Conservation (phyloP, 768 basidiomycete genomes). For the Cyathus striatus region DNA sequence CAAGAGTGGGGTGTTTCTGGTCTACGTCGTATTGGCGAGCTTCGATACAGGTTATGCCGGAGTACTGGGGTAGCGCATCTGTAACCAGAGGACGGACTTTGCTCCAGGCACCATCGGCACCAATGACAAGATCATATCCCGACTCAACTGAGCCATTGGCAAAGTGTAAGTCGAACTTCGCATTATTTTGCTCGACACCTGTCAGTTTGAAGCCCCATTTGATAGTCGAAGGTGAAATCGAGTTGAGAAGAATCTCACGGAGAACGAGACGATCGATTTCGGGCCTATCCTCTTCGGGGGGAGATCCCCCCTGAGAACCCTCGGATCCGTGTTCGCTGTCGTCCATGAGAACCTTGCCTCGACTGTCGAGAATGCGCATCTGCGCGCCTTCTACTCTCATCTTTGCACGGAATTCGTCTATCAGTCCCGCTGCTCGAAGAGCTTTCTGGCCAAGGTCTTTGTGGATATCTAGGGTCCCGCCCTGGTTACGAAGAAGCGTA, state of each 20-base stretch:
- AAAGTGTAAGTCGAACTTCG: slow-evolving; percentile 8
- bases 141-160: slow-evolving; percentile 4
- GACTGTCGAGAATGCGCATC: too few relatives aligned
- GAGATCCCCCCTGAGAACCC: too few relatives aligned
- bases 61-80: slow-evolving; percentile 21
- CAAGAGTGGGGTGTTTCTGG: slow-evolving; percentile 13
- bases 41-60: slow-evolving; percentile 18
- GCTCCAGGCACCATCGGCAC: slow-evolving; percentile 32
- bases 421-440: too few relatives aligned
- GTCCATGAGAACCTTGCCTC: too few relatives aligned
- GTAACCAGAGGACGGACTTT: slow-evolving; percentile 26
- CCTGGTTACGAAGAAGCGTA: too few relatives aligned
- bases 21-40: slow-evolving; percentile 8
- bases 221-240: slow-evolving; percentile 12
- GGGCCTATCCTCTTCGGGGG: too few relatives aligned
- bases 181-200: slow-evolving; percentile 2
- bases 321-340: too few relatives aligned
- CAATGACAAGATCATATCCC: slow-evolving; percentile 17
- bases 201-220: slow-evolving; percentile 15
- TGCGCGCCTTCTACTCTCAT: too few relatives aligned
- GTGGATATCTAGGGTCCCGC: too few relatives aligned
- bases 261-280: slow-evolving; percentile 20
- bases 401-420: too few relatives aligned
- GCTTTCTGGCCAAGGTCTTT: too few relatives aligned
- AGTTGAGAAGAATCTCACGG: slow-evolving; percentile 17